Evolutionary conservation across 192 early-diverging fungal species (phyloP).

Genomic region (Diversispora epigaea): DNA sequence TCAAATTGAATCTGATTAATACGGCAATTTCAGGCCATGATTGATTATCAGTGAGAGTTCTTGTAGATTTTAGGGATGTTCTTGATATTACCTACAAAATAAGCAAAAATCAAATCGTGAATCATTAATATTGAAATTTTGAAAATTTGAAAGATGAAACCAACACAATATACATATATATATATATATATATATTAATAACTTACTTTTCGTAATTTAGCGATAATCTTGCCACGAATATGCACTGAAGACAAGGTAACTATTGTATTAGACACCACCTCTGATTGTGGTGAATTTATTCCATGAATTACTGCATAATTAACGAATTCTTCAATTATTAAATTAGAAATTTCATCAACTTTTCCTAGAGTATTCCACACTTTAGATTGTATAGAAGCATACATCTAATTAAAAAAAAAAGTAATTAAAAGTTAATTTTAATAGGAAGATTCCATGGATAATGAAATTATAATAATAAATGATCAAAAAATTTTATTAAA

Average conservation of each 20-base stretch:
- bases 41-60: constrained; percentile 75
- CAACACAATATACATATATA: neutral
- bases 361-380: constrained; percentile 80
- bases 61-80: constrained; percentile 71
- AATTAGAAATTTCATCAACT: constrained; percentile 78
- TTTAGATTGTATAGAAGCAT: constrained; percentile 78
- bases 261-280: constrained; percentile 84
- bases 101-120: no score
- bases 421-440: neutral
- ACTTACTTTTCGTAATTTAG: constrained; percentile 71
- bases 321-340: constrained; percentile 79
- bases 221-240: constrained; percentile 80
- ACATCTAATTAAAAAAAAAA: constrained; percentile 59
- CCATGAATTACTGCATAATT: constrained; percentile 79
- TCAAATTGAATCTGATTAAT: constrained; percentile 82
- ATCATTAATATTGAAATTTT: no score
- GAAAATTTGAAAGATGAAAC: neutral
- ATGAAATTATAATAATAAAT: neutral
- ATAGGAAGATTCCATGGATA: constrained; percentile 10
- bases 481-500: neutral
- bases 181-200: no score
- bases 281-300: constrained; percentile 72
- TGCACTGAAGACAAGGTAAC: constrained; percentile 78
- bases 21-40: constrained; percentile 93
- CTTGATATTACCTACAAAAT: no score